Conservation (phyloP, 495 filamentous ascomycete genomes). For the Penicillium cataractarum region DNA sequence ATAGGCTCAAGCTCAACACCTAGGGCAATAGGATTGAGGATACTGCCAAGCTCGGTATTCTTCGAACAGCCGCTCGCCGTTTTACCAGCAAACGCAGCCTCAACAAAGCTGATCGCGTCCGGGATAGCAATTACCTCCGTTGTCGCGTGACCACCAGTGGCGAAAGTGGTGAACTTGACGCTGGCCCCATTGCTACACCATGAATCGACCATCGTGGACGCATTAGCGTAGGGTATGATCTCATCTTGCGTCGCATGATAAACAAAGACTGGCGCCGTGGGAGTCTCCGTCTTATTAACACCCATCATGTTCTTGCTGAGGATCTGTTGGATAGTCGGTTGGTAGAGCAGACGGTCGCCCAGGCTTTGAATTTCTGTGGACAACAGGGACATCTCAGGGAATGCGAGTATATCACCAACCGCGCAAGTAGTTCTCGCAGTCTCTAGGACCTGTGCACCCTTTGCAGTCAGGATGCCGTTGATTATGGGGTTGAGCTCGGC, state of each 20-base stretch:
- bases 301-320: conserved; percentile 31
- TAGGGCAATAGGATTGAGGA: conserved; percentile 34
- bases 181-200: conserved; percentile 35
- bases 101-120: conserved; percentile 30
- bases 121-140: conserved; percentile 33
- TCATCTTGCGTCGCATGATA: conserved; percentile 41
- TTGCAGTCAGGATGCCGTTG: conserved; percentile 24
- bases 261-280: conserved; percentile 37
- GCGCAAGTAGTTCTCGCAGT: conserved; percentile 25
- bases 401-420: conserved; percentile 23
- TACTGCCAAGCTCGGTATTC: conserved; percentile 26
- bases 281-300: conserved; percentile 28
- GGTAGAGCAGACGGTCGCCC: conserved; percentile 25
- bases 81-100: conserved; percentile 33
- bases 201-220: conserved; percentile 23
- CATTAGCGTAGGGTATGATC: conserved; percentile 36
- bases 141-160: conserved; percentile 34
- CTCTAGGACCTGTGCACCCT: conserved; percentile 22
- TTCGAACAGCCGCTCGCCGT: conserved; percentile 24
- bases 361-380: conserved; percentile 30
- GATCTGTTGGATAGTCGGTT: conserved; percentile 27
- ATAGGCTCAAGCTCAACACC: conserved; percentile 35
- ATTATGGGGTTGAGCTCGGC: conserved; percentile 32
- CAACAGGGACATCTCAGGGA: conserved; percentile 30
- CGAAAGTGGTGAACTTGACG: conserved; percentile 38